Evolutionary conservation across 2,329 filamentous ascomycete species (phyloP), one percentile per base, ranked within the genome.

Genomic region (Botryotinia globosa): DNA sequence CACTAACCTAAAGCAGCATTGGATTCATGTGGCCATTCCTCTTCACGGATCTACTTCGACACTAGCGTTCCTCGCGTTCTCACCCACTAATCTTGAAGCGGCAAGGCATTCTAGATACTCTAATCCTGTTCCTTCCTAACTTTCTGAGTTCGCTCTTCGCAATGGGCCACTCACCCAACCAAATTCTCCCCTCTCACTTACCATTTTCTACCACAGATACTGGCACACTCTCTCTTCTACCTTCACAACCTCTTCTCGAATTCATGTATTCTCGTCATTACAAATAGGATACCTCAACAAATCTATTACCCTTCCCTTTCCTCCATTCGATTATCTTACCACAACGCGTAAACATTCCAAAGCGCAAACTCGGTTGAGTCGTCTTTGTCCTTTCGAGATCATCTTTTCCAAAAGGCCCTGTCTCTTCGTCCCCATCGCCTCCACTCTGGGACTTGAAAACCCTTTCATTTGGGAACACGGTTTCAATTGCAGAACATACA

Each of bases 301-400:
- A 64, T 65, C 58, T 29, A 42, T 44, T 61, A 62, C 63, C 42
- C 39, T 48, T 69, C 67, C n/a, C 18, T 10, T 37, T 34, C 37
- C 56, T 39, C 45, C 42, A 61, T 44, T 65, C 69, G 69, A 64
- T 32, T n/a, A 69, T 61, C 39, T 29, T 45, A 61, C 67, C 45
- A 69, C 37, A 32, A 66, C 61, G 61, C 61, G 69, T 71, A 71
- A 66, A 54, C 69, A 71, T 71, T 71, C 69, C 61, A 66, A 56
- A 71, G 69, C 69, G 69, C 69, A 71, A 71, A 71, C 69, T 71
- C 69, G 69, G 69, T 71, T 71, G 69, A 54, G 37, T 54, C 59
- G 59, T 71, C 69, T 71, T 71, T 71, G 69, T 71, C 69, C 62
- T 64, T 56, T 71, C 69, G 69, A 71, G 61, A 71, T 45, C 69